These are phyloP conservation scores for Pseudopithomyces maydicus DNA, from an alignment of 2,329 filamentous ascomycete genomes.

Conservation along the genomic window DNA sequence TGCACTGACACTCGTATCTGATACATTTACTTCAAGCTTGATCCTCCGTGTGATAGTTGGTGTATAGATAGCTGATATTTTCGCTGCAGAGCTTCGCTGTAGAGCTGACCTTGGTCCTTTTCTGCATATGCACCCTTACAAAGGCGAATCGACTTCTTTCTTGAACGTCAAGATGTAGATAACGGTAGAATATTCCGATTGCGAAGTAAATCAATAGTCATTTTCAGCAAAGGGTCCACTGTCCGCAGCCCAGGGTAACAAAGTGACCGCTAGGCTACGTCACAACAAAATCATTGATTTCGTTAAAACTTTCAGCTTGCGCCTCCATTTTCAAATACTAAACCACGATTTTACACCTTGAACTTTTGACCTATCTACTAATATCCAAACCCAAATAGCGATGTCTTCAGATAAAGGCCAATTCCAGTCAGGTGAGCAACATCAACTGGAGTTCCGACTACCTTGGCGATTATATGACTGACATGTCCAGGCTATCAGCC, in stretches of 20 bases:
- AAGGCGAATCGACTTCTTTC: too few species aligned
- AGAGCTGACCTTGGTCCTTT: too few species aligned
- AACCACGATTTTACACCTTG: background rate
- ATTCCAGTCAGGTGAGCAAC: constrained; percentile 40
- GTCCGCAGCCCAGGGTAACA: background rate
- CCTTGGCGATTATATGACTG: background rate
- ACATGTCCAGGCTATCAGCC: constrained; percentile 8
- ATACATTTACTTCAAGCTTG: too few species aligned
- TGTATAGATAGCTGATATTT: too few species aligned
- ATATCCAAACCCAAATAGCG: constrained; percentile 14
- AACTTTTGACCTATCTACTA: too few species aligned
- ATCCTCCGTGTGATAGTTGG: too few species aligned
- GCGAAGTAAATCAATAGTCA: background rate
- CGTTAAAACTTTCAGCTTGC: constrained; percentile 4
- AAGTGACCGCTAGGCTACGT: constrained; percentile 12
- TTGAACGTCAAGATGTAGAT: too few species aligned
- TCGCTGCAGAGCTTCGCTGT: too few species aligned
- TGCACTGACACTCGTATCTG: background rate
- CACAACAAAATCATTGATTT: constrained; percentile 8
- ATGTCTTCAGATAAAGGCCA: constrained; percentile 38
- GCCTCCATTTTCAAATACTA: background rate
- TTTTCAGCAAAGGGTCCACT: constrained; percentile 1
- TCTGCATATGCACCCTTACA: too few species aligned
- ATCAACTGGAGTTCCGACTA: background rate
- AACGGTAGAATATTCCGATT: background rate